Percentiles rank a stretch among this genome's conserved stretches.
These are phyloP conservation scores for Sporothrix brasiliensis DNA, from an alignment of 2,329 filamentous ascomycete genomes.

Conservation along the genomic window DNA sequence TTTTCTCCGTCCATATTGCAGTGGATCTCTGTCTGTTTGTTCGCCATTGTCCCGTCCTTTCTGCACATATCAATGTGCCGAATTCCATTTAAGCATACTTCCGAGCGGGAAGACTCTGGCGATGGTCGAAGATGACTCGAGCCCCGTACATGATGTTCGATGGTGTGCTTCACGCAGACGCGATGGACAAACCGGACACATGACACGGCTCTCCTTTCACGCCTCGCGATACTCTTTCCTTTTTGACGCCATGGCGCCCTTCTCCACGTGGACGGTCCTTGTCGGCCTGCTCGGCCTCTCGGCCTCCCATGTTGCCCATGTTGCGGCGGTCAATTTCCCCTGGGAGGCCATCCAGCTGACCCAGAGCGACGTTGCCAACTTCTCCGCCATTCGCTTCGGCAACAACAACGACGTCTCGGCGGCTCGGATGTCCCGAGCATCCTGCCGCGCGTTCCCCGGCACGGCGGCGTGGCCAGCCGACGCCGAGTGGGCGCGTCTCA, in stretches of 20 bases:
- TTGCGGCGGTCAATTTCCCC: constrained; percentile 26
- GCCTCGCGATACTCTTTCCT: too few species aligned
- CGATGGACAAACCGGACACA: not conserved
- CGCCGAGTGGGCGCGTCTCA: constrained; percentile 41
- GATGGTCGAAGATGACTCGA: not conserved
- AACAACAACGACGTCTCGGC: not conserved
- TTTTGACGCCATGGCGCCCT: not conserved
- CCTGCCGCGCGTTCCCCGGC: constrained; percentile 42
- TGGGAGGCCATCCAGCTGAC: constrained; percentile 31
- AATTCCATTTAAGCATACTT: constrained; percentile 7
- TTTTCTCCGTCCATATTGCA: constrained; percentile 5
- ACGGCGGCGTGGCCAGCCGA: constrained; percentile 41
- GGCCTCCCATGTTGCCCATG: not conserved
- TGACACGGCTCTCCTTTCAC: not conserved
- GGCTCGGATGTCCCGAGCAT: not conserved
- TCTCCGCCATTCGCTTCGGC: constrained; percentile 30
- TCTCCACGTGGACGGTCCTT: not conserved
- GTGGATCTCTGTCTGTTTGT: constrained; percentile 9
- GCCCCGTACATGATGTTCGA: not conserved
- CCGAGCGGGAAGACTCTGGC: not conserved
- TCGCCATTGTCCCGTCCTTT: not conserved
- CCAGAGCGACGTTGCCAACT: constrained; percentile 26
- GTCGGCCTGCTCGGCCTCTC: not conserved
- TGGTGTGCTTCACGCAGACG: too few species aligned
- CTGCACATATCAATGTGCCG: not conserved